Conservation (phyloP, 805 yeast species). For the Pichia scutulata region DNA sequence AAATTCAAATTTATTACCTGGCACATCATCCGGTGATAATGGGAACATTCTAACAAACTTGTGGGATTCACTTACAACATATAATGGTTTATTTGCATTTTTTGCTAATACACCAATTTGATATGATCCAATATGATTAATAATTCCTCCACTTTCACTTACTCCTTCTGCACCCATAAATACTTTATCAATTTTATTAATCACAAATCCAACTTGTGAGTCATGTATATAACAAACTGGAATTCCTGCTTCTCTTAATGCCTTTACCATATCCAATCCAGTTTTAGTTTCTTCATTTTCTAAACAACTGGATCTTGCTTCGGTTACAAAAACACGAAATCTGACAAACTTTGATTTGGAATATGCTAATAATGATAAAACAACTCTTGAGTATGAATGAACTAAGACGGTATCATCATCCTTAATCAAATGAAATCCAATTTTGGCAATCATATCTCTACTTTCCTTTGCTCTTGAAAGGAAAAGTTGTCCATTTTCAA, state of each 20-base stretch:
- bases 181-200: constrained; percentile 86
- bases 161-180: constrained; percentile 99
- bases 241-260: constrained; percentile 61
- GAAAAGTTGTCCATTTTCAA: constrained; percentile 88
- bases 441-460: constrained; percentile 77
- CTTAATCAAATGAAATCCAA: constrained; percentile 81
- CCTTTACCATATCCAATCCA: constrained; percentile 69
- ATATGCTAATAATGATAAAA: constrained; percentile 59
- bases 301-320: constrained; percentile 78
- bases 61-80: constrained; percentile 91
- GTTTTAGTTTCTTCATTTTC: constrained; percentile 39
- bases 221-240: constrained; percentile 88
- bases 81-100: constrained; percentile 84
- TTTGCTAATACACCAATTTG: constrained; percentile 91
- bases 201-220: constrained; percentile 86
- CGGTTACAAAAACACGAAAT: constrained; percentile 87
- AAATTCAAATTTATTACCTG: constrained; percentile 40
- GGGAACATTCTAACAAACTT: constrained; percentile 96
- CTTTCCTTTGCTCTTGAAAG: constrained; percentile 88
- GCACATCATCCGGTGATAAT: constrained; percentile 84
- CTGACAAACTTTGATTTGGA: constrained; percentile 76
- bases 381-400: constrained; percentile 91
- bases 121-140: constrained; percentile 90
- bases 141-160: constrained; percentile 97
- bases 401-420: constrained; percentile 90